A percentile compares a stretch with the other conserved stretches of the same genome.
Conservation (phyloP, 805 yeast species). For the Metschnikowia bowlesiae region DNA sequence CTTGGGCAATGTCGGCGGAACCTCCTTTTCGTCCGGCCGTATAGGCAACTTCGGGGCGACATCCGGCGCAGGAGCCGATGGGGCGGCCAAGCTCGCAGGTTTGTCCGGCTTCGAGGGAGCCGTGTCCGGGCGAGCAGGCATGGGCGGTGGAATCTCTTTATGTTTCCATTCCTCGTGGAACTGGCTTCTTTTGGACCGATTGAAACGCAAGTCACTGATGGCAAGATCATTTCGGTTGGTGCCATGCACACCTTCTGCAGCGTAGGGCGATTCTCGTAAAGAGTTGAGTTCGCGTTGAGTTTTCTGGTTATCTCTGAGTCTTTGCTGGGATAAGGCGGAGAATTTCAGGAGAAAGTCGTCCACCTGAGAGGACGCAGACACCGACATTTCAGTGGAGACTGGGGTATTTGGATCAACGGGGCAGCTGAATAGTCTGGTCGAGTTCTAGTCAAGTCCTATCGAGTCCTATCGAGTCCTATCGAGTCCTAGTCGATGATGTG, state of each 20-base stretch:
- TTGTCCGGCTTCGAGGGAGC: neutral
- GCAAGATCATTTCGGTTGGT: conserved; percentile 4
- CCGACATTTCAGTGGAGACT: conserved; percentile 3
- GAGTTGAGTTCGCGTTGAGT: conserved; percentile 32
- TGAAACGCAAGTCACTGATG: conserved; percentile 15
- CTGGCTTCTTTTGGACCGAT: conserved; percentile 10
- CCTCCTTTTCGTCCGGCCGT: neutral
- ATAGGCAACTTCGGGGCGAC: neutral
- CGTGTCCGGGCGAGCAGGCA: conserved; percentile 7
- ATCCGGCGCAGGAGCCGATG: neutral
- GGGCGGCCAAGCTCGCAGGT: neutral
- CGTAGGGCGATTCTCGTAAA: conserved; percentile 15
- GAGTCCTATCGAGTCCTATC: no score
- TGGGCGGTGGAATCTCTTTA: conserved; percentile 15
- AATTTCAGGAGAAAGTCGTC: conserved; percentile 35
- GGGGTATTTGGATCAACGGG: neutral
- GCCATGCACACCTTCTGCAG: neutral
- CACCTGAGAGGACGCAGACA: conserved; percentile 31
- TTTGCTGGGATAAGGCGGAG: conserved; percentile 34
- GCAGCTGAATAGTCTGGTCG: no score
- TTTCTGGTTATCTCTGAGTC: conserved; percentile 31
- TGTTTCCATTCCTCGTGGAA: conserved; percentile 7
- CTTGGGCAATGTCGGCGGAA: conserved; percentile 3
- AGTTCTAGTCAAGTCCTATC: no score
- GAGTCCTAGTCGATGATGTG: no score